Conservation (phyloP, 2,329 filamentous ascomycete genomes). For the Ceratocystis destructans region DNA sequence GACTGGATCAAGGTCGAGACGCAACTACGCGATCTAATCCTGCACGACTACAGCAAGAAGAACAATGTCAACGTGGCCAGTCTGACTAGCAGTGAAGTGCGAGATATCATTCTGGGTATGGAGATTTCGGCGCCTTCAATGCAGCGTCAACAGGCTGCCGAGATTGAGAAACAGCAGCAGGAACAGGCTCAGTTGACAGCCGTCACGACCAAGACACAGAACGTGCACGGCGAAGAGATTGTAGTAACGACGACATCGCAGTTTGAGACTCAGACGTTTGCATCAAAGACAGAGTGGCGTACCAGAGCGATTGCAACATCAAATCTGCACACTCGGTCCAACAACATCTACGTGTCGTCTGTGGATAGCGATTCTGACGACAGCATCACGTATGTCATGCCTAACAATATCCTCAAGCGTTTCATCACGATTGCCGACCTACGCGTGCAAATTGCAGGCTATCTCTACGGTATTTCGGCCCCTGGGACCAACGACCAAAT, state of each 20-base stretch:
- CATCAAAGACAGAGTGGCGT: slow-evolving; percentile 97
- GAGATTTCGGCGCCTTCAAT: slow-evolving; percentile 96
- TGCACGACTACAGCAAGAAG: slow-evolving; percentile 99
- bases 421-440: slow-evolving; percentile 97
- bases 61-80: slow-evolving; percentile 99
- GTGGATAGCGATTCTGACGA: slow-evolving; percentile 85
- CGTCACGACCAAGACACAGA: slow-evolving; percentile 96
- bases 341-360: slow-evolving; percentile 97
- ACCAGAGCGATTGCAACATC: slow-evolving; percentile 93
- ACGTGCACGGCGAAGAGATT: slow-evolving; percentile 92
- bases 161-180: slow-evolving; percentile 97
- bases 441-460: slow-evolving; percentile 89
- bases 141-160: slow-evolving; percentile 94
- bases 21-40: slow-evolving; percentile 81
- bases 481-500: slow-evolving; percentile 93
- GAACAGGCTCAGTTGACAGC: slow-evolving; percentile 94
- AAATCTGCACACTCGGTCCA: slow-evolving; percentile 81
- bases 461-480: slow-evolving; percentile 83
- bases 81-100: slow-evolving; percentile 89
- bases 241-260: slow-evolving; percentile 96
- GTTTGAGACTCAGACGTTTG: slow-evolving; percentile 94
- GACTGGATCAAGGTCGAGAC: slow-evolving; percentile 99
- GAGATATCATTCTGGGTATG: slow-evolving; percentile 98
- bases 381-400: slow-evolving; percentile 85
- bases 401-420: slow-evolving; percentile 94